Evolutionary conservation across 805 yeast species (phyloP), one percentile per base, ranked within the genome.

Genomic region (Lipomyces orientalis): DNA sequence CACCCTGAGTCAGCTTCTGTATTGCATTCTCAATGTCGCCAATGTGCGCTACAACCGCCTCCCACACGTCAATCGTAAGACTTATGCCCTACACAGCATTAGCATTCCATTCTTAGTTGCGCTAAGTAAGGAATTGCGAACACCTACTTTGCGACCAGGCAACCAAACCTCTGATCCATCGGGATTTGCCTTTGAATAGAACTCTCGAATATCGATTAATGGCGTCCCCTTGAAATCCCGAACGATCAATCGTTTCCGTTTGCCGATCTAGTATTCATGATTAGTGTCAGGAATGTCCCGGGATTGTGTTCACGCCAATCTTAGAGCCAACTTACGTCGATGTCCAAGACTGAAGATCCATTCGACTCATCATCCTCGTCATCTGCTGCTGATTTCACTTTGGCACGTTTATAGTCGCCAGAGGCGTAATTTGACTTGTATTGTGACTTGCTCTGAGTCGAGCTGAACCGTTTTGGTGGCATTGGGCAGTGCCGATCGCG

Each of bases 171-270:
- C 67, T 43, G 59, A 54, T 6, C 56, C 67, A 80, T 84, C 82
- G 68, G 87, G 88, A 5, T 89, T 89, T 60, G 87, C 86, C 62
- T 82, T 82, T 29, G 67, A 63, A 77, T 91, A 93, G 79, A 82
- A 92, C 76, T 93, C 97, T 66, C 98, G 84, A 62, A 93, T 90
- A 74, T 93, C 97, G 14, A 94, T 86, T 71, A 93, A 79, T 43
- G 85, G 85, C 64, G 81, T 80, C 61, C 88, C 87, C 64, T 90
- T 88, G 81, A 87, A 93, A 71, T 84, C 85, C 65, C 92, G 83
- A 19, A 94, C 92, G 0, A 91, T 86, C 39, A 91, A 89, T 64
- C 87, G 85, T 75, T 91, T 92, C 74, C 83, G 87, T 72, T 82
- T 82, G 3, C 88, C 87, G 61, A 86, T 78, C 80, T 85, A 78